These are phyloP conservation scores for Eucalyptus melliodora DNA, from an alignment of 345 rosid genomes.

Conservation along the genomic window DNA sequence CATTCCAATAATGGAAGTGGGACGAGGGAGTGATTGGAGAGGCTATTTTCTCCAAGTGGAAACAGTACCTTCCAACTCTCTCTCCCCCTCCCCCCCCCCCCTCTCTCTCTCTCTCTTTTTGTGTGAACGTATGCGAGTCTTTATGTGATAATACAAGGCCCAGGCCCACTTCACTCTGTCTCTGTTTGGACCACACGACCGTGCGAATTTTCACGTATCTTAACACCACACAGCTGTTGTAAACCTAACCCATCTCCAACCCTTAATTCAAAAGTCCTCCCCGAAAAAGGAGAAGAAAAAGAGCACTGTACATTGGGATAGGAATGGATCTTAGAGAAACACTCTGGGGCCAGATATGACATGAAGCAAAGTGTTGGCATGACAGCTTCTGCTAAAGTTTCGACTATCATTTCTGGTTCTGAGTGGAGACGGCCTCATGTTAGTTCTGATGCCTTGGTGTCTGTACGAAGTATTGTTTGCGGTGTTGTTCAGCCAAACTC, in stretches of 20 bases:
- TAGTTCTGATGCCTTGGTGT: background rate
- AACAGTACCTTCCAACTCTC: conserved; percentile 10
- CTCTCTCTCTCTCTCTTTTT: background rate
- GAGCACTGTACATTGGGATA: background rate
- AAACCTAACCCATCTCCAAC: background rate
- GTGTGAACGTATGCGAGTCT: background rate
- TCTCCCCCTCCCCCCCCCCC: background rate
- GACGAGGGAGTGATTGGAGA: conserved; percentile 33
- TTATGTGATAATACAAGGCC: background rate
- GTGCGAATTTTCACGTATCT: background rate
- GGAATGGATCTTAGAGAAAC: background rate
- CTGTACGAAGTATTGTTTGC: background rate
- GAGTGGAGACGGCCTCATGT: background rate
- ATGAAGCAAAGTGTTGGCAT: background rate
- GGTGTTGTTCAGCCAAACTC: background rate
- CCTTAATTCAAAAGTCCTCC: background rate
- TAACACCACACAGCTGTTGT: background rate
- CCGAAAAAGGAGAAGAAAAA: background rate
- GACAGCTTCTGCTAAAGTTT: background rate
- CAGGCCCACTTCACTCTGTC: background rate
- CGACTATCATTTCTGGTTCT: background rate
- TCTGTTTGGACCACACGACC: background rate
- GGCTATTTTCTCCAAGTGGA: conserved; percentile 37
- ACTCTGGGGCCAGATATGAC: background rate
- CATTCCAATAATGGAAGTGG: conserved; percentile 54